Evolutionary conservation across 2,329 filamentous ascomycete genomes (phyloP).

Genomic region (Epichloe elymi): DNA sequence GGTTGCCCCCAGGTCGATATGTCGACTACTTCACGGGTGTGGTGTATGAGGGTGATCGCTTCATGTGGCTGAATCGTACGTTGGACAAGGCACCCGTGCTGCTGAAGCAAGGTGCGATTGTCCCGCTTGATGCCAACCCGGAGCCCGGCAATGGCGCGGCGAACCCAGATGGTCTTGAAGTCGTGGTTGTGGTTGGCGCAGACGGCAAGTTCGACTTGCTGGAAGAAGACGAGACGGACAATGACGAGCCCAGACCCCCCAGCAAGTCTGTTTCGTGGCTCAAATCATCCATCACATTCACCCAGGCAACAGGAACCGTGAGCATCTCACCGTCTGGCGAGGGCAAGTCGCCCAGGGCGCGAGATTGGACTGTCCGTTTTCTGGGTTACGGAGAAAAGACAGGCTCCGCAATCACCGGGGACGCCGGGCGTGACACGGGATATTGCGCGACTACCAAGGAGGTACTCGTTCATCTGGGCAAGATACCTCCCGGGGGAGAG

Average conservation of each 20-base stretch:
- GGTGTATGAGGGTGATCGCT: conserved; percentile 43
- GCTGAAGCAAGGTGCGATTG: conserved; percentile 41
- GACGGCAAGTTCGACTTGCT: conserved; percentile 29
- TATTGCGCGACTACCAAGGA: neutral
- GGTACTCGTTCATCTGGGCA: conserved; percentile 5
- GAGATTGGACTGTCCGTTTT: conserved; percentile 7
- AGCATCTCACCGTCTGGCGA: neutral
- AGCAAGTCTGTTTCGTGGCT: conserved; percentile 2
- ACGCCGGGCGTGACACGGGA: too few species aligned
- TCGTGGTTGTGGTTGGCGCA: conserved; percentile 33
- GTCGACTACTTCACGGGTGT: conserved; percentile 46
- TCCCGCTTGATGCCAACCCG: conserved; percentile 37
- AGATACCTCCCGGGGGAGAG: conserved; percentile 4
- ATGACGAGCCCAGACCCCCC: neutral
- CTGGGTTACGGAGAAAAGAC: conserved; percentile 1
- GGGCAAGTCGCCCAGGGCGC: neutral
- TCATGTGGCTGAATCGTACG: conserved; percentile 35
- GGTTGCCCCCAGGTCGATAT: conserved; percentile 42
- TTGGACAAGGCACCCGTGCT: conserved; percentile 40
- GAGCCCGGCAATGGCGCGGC: conserved; percentile 31
- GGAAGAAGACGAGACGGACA: conserved; percentile 8
- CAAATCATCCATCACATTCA: conserved; percentile 5
- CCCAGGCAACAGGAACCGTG: conserved; percentile 5
- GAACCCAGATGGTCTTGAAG: conserved; percentile 33
- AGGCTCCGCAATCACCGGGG: neutral